These are phyloP conservation scores for Hibiscus mutabilis DNA, from an alignment of 345 rosid species.

Conservation along the genomic window DNA sequence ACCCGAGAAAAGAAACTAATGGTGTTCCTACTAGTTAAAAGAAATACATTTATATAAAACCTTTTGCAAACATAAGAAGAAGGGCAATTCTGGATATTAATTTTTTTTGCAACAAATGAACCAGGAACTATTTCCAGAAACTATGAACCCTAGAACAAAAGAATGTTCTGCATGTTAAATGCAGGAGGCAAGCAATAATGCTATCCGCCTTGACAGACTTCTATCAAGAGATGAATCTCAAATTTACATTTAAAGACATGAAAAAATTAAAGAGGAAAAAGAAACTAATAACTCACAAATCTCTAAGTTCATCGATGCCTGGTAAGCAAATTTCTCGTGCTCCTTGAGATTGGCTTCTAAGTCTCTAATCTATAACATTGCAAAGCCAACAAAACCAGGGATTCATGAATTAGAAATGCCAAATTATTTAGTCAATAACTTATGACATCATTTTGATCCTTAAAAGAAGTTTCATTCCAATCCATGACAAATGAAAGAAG, in stretches of 20 bases:
- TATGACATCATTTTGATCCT: not conserved
- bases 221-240: not conserved
- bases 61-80: not conserved
- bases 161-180: not conserved
- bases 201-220: not conserved
- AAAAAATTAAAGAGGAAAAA: too few species aligned
- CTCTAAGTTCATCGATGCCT: constrained; percentile 46
- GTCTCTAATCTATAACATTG: constrained; percentile 50
- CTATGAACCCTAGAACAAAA: not conserved
- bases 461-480: too few species aligned
- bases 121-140: not conserved
- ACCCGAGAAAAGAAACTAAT: not conserved
- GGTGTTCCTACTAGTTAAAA: not conserved
- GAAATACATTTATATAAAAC: not conserved
- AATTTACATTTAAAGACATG: not conserved
- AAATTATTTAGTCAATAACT: not conserved
- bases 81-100: not conserved
- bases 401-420: constrained; percentile 1
- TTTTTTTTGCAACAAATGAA: not conserved
- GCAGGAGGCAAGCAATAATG: not conserved
- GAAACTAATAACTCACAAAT: constrained; percentile 38
- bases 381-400: constrained; percentile 14
- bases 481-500: not conserved
- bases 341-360: constrained; percentile 60
- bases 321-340: constrained; percentile 55